Conservation (phyloP, 345 rosid species). For the Physaria fendleri region DNA sequence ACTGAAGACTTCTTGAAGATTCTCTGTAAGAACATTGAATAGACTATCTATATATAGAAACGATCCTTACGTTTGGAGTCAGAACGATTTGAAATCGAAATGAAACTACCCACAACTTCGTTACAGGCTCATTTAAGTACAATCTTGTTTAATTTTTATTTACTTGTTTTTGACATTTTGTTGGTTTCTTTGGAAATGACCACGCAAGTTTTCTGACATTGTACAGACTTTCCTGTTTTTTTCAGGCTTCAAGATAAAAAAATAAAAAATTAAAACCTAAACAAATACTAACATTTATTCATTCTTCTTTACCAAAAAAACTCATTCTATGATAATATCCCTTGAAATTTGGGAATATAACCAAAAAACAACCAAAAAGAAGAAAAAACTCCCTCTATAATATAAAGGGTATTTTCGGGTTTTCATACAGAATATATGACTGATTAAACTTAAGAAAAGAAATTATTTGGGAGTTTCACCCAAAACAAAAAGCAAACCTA, state of each 20-base stretch:
- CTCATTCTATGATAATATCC: too few relatives aligned
- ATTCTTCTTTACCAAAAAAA: too few relatives aligned
- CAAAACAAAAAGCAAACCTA: too few relatives aligned
- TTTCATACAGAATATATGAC: too few relatives aligned
- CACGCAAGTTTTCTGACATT: conserved; percentile 7
- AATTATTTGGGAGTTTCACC: too few relatives aligned
- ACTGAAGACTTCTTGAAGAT: background rate
- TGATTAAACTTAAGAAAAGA: too few relatives aligned
- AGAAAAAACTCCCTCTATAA: too few relatives aligned
- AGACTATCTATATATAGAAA: conserved; percentile 11
- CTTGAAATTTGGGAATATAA: too few relatives aligned
- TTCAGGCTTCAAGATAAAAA: background rate
- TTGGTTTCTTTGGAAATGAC: conserved; percentile 12
- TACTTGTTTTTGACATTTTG: too few relatives aligned
- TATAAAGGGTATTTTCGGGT: too few relatives aligned
- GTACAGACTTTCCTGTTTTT: background rate
- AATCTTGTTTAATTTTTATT: background rate
- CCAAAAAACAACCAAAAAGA: too few relatives aligned
- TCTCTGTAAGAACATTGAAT: background rate
- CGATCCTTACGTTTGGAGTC: background rate
- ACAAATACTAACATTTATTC: background rate
- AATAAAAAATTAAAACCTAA: background rate
- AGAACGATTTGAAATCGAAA: background rate
- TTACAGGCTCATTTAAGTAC: background rate
- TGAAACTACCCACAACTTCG: conserved; percentile 12